Base-by-base conservation (phyloP, 2,329 filamentous ascomycete genomes). In the Septoria linicola region DNA sequence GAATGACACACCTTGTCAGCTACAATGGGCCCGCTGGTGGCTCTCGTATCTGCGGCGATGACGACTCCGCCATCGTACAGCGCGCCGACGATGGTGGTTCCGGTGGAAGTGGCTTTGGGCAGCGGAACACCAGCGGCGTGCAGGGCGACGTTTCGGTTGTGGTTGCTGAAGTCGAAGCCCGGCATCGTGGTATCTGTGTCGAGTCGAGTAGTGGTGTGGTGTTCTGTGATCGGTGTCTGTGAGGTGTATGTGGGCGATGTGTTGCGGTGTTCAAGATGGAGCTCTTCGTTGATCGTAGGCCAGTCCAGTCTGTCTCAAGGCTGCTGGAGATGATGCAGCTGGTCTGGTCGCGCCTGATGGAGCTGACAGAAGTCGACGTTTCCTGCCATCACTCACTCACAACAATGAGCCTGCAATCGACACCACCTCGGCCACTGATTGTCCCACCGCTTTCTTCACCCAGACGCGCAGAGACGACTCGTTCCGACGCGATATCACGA, bases 121-220 rank as follows among this genome's bases (percentile, higher is more conserved):
- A 97, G 80, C 57, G 93, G 93, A 45, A 97, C 87, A 64, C 95
- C 95, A 74, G 87, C 84, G 66, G 92, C 89, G 73, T 97, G 92
- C 63, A 99, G 84, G 60, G 92, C 92, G 71, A 87, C 84, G 83
- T 99, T 99, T 79, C 93, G 89, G 82, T 96, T 96, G 83, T 97
- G 93, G 81, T 99, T 99, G 73, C 90, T 95, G 81, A 99, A 99
- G 78, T 97, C 91, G 81, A 96, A 96, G 77, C 91, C 91, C 66
- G 88, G 85, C 93, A 99, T 99, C 66, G 39, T 65, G 56, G 36
- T 19, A 34, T 49, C 23, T 34, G 21, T 49, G 17, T n/a, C 30
- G n/a, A n/a, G 8, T 14, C 35, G 21, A 21, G 19, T 8, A 31
- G 27, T 41, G 46, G 19, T 19, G n/a, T 35, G 25, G n/a, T n/a